A percentile compares a stretch with the other conserved stretches of the same genome.
Evolutionary conservation across 2,329 filamentous ascomycete species (phyloP).

Genomic region (Diplodia seriata): DNA sequence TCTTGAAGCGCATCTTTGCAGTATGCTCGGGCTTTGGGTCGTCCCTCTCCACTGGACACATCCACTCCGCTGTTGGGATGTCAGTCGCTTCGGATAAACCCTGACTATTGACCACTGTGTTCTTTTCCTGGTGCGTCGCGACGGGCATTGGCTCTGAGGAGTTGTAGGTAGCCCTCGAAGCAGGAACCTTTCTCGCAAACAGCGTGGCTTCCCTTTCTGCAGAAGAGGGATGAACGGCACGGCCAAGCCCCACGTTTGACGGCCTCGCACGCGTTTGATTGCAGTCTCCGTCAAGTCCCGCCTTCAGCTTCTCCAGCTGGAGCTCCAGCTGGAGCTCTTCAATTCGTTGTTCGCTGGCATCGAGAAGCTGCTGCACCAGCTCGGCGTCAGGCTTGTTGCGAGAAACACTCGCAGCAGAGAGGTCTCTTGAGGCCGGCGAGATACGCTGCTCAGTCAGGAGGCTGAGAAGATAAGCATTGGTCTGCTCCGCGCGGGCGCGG

Average conservation of each 20-base stretch:
- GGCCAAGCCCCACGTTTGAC: not conserved
- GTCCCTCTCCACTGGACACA: not conserved
- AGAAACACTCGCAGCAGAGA: not conserved
- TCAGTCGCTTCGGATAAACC: not conserved
- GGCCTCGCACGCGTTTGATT: not conserved
- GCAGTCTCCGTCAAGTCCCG: not conserved
- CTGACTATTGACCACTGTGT: not conserved
- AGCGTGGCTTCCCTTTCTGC: not conserved
- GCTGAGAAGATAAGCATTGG: constrained; percentile 1
- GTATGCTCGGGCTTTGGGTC: not conserved
- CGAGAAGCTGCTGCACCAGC: not conserved
- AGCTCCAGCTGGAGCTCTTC: not conserved
- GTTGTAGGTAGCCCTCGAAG: not conserved
- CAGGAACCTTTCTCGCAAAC: not conserved
- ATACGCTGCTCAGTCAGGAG: not conserved
- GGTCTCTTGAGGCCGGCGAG: not conserved
- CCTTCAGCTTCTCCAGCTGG: not conserved
- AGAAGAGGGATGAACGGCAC: not conserved
- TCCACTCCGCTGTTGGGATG: constrained; percentile 16
- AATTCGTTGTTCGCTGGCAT: not conserved
- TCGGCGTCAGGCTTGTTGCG: not conserved
- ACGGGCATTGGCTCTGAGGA: not conserved
- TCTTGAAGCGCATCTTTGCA: not conserved
- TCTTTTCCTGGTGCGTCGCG: not conserved
- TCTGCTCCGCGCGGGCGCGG: not conserved